These are phyloP conservation scores for Tolypocladium ophioglossoides DNA, from an alignment of 2,329 filamentous ascomycete genomes.

Conservation along the genomic window DNA sequence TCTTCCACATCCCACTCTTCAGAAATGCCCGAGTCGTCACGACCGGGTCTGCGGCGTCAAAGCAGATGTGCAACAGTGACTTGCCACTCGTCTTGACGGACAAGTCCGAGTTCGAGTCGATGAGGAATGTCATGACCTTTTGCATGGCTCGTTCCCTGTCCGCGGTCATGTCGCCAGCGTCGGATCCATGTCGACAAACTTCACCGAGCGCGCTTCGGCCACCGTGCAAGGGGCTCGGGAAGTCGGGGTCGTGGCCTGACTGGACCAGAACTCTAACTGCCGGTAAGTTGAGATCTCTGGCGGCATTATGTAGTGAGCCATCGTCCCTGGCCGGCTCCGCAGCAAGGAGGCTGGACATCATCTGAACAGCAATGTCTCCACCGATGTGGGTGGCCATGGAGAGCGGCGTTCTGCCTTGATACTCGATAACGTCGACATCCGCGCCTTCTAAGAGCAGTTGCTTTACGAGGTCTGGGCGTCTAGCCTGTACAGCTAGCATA, in stretches of 20 bases:
- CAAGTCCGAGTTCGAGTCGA: slow-evolving; percentile 46
- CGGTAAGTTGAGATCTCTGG: slow-evolving; percentile 45
- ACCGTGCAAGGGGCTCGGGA: slow-evolving; percentile 50
- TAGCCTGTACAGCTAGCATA: slow-evolving; percentile 46
- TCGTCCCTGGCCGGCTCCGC: slow-evolving; percentile 50
- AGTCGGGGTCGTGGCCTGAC: slow-evolving; percentile 52
- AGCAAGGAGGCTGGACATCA: slow-evolving; percentile 44
- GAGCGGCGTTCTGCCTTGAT: slow-evolving; percentile 45
- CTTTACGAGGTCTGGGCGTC: slow-evolving; percentile 46
- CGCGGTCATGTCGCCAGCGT: slow-evolving; percentile 30
- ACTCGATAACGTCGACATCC: slow-evolving; percentile 48
- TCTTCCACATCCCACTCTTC: slow-evolving; percentile 54
- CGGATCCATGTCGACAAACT: slow-evolving; percentile 46
- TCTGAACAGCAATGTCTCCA: slow-evolving; percentile 39
- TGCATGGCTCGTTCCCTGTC: slow-evolving; percentile 43
- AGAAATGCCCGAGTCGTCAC: slow-evolving; percentile 46
- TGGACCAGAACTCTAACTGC: slow-evolving; percentile 47
- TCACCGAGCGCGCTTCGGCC: slow-evolving; percentile 55
- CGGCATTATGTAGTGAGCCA: slow-evolving; percentile 56
- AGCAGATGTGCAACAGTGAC: slow-evolving; percentile 47
- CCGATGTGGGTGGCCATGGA: slow-evolving; percentile 47
- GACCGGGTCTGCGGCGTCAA: slow-evolving; percentile 45
- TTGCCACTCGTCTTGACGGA: slow-evolving; percentile 45
- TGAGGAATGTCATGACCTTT: slow-evolving; percentile 44
- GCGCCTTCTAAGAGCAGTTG: slow-evolving; percentile 46